A percentile compares a stretch with the other conserved stretches of the same genome.
Evolutionary conservation across 2,329 filamentous ascomycete genomes (phyloP).

Genomic region (Colletotrichum sublineola): DNA sequence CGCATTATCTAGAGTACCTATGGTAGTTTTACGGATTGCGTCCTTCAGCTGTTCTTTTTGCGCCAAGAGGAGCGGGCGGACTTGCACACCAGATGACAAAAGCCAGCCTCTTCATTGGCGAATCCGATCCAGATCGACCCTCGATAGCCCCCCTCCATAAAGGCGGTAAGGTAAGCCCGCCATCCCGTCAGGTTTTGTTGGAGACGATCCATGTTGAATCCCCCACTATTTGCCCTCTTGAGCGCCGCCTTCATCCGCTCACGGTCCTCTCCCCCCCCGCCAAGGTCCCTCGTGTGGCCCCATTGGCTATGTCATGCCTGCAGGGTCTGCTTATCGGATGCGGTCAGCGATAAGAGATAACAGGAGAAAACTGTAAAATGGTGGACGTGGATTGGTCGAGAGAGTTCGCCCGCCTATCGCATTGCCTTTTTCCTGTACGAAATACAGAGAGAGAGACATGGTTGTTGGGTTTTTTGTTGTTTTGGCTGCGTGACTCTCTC

Average conservation of each 20-base stretch:
- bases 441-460: no score
- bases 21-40: background rate
- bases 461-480: background rate
- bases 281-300: slow-evolving; percentile 20
- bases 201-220: slow-evolving; percentile 12
- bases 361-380: background rate
- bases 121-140: slow-evolving; percentile 10
- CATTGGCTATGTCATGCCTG: slow-evolving; percentile 41
- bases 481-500: slow-evolving; percentile 32
- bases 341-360: slow-evolving; percentile 40
- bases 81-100: slow-evolving; percentile 31
- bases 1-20: no score
- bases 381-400: background rate
- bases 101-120: slow-evolving; percentile 28
- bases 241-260: background rate
- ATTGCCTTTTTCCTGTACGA: no score
- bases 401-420: background rate
- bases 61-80: background rate
- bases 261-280: background rate
- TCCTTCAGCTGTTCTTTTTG: background rate
- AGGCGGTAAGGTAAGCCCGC: slow-evolving; percentile 34
- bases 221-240: slow-evolving; percentile 30
- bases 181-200: slow-evolving; percentile 30
- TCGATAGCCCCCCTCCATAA: background rate
- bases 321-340: slow-evolving; percentile 36